These are phyloP conservation scores for Alternaria sp. DNA, from an alignment of 2,329 filamentous ascomycete species.

Conservation along the genomic window DNA sequence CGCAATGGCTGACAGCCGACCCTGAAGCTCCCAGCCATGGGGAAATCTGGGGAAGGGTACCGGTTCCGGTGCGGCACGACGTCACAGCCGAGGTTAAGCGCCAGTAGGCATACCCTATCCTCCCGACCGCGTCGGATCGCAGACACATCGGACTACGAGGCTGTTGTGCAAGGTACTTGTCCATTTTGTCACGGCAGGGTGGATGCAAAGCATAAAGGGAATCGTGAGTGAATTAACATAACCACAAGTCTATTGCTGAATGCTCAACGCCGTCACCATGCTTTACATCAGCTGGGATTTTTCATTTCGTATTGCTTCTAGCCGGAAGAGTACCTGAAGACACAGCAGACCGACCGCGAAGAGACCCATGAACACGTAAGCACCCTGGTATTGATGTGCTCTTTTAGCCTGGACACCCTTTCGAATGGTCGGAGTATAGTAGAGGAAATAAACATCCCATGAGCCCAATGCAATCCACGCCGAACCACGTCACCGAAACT, in stretches of 20 bases:
- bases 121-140: conserved; percentile 8
- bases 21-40: conserved; percentile 2
- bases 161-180: background rate
- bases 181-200: background rate
- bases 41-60: conserved; percentile 28
- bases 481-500: conserved; percentile 40
- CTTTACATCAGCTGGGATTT: conserved; percentile 45
- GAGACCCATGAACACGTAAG: conserved; percentile 49
- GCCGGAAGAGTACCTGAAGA: conserved; percentile 46
- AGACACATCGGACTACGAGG: background rate
- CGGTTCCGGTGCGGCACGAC: conserved; percentile 18
- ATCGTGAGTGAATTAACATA: conserved; percentile 31
- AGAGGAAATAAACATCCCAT: conserved; percentile 47
- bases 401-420: conserved; percentile 49
- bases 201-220: background rate
- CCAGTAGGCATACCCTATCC: conserved; percentile 19
- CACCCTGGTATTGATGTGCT: conserved; percentile 44
- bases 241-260: conserved; percentile 18
- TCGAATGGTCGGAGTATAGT: conserved; percentile 47
- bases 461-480: conserved; percentile 48
- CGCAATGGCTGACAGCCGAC: background rate
- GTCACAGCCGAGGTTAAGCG: conserved; percentile 39
- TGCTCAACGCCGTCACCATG: conserved; percentile 44
- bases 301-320: conserved; percentile 50
- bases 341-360: conserved; percentile 46